Conservation (phyloP, 768 basidiomycete genomes). For the Glaciozyma antarctica region DNA sequence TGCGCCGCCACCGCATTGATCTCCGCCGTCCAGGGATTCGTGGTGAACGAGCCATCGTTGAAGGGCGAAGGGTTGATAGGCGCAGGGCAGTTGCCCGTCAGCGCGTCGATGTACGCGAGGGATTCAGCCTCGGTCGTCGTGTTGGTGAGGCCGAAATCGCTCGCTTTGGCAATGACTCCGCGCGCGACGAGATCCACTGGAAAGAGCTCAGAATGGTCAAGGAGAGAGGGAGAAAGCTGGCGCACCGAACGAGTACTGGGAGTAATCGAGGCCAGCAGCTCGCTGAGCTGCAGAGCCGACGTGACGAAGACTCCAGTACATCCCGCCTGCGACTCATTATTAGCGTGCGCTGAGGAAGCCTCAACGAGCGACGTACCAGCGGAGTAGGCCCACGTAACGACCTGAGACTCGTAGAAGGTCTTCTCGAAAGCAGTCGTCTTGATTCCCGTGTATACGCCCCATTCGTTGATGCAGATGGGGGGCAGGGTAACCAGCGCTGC, state of each 20-base stretch:
- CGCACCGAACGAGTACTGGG: slow-evolving; percentile 12
- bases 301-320: slow-evolving; percentile 24
- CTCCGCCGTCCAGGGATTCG: no score
- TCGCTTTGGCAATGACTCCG: neutral
- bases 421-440: slow-evolving; percentile 31
- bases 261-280: slow-evolving; percentile 23
- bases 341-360: neutral
- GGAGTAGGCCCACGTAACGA: slow-evolving; percentile 26
- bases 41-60: no score
- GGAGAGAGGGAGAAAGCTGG: neutral
- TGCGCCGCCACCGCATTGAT: no score
- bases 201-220: neutral
- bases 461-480: slow-evolving; percentile 34
- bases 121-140: slow-evolving; percentile 14
- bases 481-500: slow-evolving; percentile 27
- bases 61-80: neutral
- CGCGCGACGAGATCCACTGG: no score
- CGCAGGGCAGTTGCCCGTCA: neutral
- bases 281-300: slow-evolving; percentile 13
- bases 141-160: slow-evolving; percentile 8
- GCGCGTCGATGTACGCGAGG: slow-evolving; percentile 4
- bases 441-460: slow-evolving; percentile 30
- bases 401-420: slow-evolving; percentile 33
- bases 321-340: slow-evolving; percentile 1
- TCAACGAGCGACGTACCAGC: no score